Evolutionary conservation across 768 basidiomycete species (phyloP), one percentile per base, ranked within the genome.

Genomic region (Tulasnella calospora): DNA sequence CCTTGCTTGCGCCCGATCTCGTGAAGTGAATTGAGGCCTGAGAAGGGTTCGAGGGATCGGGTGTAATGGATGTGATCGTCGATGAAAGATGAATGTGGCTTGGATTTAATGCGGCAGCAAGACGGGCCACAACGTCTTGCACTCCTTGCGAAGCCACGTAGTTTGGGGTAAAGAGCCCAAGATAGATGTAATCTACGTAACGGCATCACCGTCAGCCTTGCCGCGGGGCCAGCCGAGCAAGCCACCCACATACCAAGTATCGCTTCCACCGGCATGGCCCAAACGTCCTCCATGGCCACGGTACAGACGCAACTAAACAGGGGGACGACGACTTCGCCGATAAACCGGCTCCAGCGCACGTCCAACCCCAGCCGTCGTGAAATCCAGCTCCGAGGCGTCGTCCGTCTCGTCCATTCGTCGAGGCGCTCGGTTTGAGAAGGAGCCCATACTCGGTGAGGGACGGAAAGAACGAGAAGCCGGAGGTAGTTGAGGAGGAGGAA

Each of bases 241-340:
- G n/a, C 40, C 7, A 3, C 61, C n/a, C 19, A 82, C 89, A 36
- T 80, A 90, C 92, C 92, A 23, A 94, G 86, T 77, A 93, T 84
- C 80, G 91, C 89, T 73, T 90, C 89, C 0, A 89, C 87, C 1
- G 92, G 92, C 81, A 92, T 88, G 0, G 85, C 83, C 73, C 87
- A 83, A 0, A 92, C 85, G 78, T 89, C 89, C 13, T 87, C 85
- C 57, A 86, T 86, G 0, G 90, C 86, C 4, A 91, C 89, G 0
- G 93, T 93, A 78, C 91, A 92, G 4, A 94, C 89, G 0, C 91
- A 92, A 30, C 92, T 92, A 82, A 92, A 92, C 47, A 94, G 82
- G 0, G 92, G 91, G 0, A 90, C 81, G 67, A 94, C 82, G 0
- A 93, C 85, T 30, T 86, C 85, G 6, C 86, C 83, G 17, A 88